phyloP scores from a whole-genome alignment of 1,284 basidiomycete genomes.

The Sporisorium graminicola region DNA sequence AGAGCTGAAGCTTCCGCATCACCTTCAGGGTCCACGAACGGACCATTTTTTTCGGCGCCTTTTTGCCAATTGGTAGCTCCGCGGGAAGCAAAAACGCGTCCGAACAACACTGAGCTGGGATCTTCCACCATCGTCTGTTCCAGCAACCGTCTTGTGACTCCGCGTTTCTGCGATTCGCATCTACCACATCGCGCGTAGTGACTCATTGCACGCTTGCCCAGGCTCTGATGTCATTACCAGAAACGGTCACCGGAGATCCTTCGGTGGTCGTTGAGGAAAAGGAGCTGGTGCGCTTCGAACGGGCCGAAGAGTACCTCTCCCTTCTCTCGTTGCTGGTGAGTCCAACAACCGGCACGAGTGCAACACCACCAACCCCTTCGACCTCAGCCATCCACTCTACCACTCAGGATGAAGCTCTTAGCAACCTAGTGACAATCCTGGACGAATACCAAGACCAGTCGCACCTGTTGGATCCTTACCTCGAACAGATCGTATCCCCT shows the following conservation, averaged over 20 bases:
- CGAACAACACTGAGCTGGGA: constrained; percentile 16
- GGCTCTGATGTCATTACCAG: constrained; percentile 11
- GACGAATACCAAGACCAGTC: constrained; percentile 87
- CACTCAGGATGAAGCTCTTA: constrained; percentile 12
- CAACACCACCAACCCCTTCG: background rate
- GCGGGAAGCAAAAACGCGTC: constrained; percentile 11
- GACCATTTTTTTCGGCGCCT: constrained; percentile 4
- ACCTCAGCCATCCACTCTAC: background rate
- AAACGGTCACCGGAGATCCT: constrained; percentile 14
- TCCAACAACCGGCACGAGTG: background rate
- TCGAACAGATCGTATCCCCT: constrained; percentile 85
- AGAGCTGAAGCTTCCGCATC: background rate
- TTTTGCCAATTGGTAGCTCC: constrained; percentile 12
- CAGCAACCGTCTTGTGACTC: background rate
- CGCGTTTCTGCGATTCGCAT: background rate
- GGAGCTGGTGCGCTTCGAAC: constrained; percentile 55
- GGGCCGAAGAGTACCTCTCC: constrained; percentile 44
- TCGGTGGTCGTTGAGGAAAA: constrained; percentile 34
- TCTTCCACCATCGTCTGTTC: background rate
- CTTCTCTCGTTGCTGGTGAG: constrained; percentile 28
- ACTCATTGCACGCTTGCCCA: constrained; percentile 2
- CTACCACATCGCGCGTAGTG: background rate
- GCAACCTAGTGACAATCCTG: constrained; percentile 70
- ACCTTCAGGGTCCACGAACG: constrained; percentile 15
- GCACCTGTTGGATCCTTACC: constrained; percentile 92